These are phyloP conservation scores for Jatropha curcas DNA, from an alignment of 345 rosid genomes.

Conservation along the genomic window DNA sequence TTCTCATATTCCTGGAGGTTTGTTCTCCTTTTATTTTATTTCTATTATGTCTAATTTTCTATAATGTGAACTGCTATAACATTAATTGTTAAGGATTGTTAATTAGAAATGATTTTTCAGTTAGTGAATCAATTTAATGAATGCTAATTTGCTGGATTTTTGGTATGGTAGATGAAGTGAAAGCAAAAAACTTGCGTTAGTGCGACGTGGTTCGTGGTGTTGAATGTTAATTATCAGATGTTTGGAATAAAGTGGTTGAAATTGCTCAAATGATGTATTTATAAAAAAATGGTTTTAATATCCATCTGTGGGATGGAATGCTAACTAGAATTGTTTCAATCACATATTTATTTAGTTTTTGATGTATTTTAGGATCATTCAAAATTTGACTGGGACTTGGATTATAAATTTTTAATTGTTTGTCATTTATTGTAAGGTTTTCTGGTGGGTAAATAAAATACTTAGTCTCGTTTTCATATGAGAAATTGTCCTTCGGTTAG, in stretches of 20 bases:
- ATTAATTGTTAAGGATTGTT: too few species aligned
- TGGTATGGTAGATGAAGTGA: too few species aligned
- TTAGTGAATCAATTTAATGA: too few species aligned
- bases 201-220: too few species aligned
- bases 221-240: too few species aligned
- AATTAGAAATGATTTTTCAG: too few species aligned
- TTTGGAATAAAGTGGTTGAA: not conserved
- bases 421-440: not conserved
- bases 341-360: not conserved
- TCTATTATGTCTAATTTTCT: not conserved
- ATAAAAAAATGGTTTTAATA: too few species aligned
- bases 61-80: too few species aligned
- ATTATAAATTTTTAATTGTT: too few species aligned
- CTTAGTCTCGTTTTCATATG: not conserved
- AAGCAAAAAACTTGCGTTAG: too few species aligned
- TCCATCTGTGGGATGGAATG: not conserved
- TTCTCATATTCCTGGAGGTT: conserved; percentile 74
- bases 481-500: not conserved
- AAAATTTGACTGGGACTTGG: not conserved
- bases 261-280: too few species aligned
- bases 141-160: too few species aligned
- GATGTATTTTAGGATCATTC: not conserved
- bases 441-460: not conserved
- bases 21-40: not conserved
- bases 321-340: not conserved